Evolutionary conservation across 2,329 filamentous ascomycete species (phyloP).

Genomic region (Lasiodiplodia citricola): DNA sequence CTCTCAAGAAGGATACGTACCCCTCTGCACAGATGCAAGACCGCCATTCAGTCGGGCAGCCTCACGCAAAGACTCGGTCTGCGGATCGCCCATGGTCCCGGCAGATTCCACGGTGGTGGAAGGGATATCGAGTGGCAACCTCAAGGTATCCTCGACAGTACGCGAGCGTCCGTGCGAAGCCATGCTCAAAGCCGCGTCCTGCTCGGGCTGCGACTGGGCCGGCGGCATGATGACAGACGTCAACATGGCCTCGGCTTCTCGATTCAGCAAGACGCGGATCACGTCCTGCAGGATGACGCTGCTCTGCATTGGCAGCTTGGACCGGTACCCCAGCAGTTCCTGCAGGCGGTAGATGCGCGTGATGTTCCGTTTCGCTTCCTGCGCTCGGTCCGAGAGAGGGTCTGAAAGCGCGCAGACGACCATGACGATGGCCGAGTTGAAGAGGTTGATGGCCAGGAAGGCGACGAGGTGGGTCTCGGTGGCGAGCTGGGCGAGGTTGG

Average conservation of each 20-base stretch:
- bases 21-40: background rate
- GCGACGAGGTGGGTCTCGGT: conserved; percentile 51
- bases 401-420: conserved; percentile 50
- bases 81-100: background rate
- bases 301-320: conserved; percentile 44
- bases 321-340: conserved; percentile 42
- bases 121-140: background rate
- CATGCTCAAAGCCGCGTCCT: background rate
- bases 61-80: background rate
- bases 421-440: conserved; percentile 52
- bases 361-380: conserved; percentile 50
- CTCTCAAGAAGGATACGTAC: background rate
- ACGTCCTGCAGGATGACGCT: conserved; percentile 36
- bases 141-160: conserved; percentile 5
- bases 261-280: conserved; percentile 20
- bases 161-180: background rate
- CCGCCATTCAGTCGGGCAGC: background rate
- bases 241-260: conserved; percentile 12
- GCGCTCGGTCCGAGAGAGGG: conserved; percentile 49
- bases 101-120: background rate
- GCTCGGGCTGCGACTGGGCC: background rate
- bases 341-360: conserved; percentile 51
- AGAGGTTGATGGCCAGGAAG: conserved; percentile 53
- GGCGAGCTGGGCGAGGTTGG: conserved; percentile 44
- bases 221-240: background rate